phyloP scores from a whole-genome alignment of 805 yeast genomes.

The Hagleromyces aurorensis region DNA sequence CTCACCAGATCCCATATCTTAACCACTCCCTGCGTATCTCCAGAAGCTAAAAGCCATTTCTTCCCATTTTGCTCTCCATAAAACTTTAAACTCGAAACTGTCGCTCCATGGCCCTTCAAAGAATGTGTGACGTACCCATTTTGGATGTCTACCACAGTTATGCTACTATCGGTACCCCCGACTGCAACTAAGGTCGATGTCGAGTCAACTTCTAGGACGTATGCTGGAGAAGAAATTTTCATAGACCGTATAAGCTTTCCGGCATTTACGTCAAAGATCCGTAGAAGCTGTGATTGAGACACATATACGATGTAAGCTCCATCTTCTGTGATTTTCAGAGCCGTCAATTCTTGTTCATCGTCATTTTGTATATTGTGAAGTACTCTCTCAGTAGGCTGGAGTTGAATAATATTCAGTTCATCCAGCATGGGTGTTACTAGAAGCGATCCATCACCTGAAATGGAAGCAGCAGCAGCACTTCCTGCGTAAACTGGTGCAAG shows the following conservation, averaged over 20 bases:
- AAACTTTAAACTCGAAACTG: slow-evolving; percentile 68
- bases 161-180: slow-evolving; percentile 92
- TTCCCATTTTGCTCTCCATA: slow-evolving; percentile 62
- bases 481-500: slow-evolving; percentile 74
- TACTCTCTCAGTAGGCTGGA: slow-evolving; percentile 33
- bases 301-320: slow-evolving; percentile 61
- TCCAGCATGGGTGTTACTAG: slow-evolving; percentile 78
- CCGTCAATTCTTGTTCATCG: slow-evolving; percentile 72
- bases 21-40: slow-evolving; percentile 51
- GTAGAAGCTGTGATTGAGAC: slow-evolving; percentile 77
- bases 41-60: slow-evolving; percentile 72
- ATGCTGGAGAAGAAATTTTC: slow-evolving; percentile 72
- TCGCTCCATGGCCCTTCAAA: slow-evolving; percentile 87
- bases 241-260: slow-evolving; percentile 40
- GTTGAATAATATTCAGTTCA: slow-evolving; percentile 62
- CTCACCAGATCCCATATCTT: slow-evolving; percentile 60
- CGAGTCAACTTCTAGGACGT: slow-evolving; percentile 65
- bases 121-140: slow-evolving; percentile 85
- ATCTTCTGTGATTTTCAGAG: slow-evolving; percentile 69
- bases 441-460: slow-evolving; percentile 52
- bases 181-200: slow-evolving; percentile 84
- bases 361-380: slow-evolving; percentile 68
- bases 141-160: slow-evolving; percentile 86
- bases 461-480: slow-evolving; percentile 71
- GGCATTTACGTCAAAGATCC: slow-evolving; percentile 41